Evolutionary conservation across 106 monocot species (phyloP).

Genomic region (Dioscorea zingiberensis): DNA sequence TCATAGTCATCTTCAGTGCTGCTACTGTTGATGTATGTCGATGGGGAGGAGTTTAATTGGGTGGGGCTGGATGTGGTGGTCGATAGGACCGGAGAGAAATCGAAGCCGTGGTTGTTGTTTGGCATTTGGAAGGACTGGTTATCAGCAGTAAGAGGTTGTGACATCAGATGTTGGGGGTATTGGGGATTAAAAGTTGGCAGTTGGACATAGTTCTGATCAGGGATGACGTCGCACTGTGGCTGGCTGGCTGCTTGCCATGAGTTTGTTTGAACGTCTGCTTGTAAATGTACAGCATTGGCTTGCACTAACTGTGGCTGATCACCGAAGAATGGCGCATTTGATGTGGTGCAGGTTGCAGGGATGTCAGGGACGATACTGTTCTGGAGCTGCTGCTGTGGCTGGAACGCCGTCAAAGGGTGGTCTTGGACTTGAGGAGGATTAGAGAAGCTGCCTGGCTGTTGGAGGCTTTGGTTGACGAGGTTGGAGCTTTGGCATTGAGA

Average conservation of each 20-base stretch:
- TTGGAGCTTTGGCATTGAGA: conserved; percentile 13
- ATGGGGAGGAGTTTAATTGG: conserved; percentile 20
- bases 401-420: background rate
- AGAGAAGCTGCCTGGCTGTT: background rate
- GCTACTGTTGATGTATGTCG: conserved; percentile 23
- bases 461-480: background rate
- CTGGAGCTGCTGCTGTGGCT: no score
- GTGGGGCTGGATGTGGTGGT: conserved; percentile 33
- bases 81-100: conserved; percentile 16
- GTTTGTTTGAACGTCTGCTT: background rate
- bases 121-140: background rate
- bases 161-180: background rate
- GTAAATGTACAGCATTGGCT: conserved; percentile 3
- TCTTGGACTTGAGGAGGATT: background rate
- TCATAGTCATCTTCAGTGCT: conserved; percentile 32
- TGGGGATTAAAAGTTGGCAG: background rate
- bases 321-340: conserved; percentile 4
- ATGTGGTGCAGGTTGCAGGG: conserved; percentile 1
- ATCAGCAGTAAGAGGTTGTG: background rate
- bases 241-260: background rate
- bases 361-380: no score
- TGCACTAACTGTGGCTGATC: conserved; percentile 12
- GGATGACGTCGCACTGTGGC: background rate
- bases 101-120: conserved; percentile 12
- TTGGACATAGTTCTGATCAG: background rate